Conservation (phyloP, 176 grass and related monocot species). For the Cymbopogon citratus region DNA sequence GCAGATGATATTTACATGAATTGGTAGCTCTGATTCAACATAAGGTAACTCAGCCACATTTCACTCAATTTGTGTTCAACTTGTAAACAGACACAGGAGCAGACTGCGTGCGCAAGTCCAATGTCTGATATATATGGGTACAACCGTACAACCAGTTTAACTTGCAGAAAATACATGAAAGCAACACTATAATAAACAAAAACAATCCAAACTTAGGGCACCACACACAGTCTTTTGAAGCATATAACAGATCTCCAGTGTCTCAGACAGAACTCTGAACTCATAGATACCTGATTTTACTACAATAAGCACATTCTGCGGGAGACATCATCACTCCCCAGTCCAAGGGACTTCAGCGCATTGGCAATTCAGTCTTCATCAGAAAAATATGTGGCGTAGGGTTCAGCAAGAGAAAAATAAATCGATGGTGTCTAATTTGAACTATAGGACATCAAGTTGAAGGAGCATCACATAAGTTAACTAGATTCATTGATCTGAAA, state of each 20-base stretch:
- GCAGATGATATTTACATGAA: background rate
- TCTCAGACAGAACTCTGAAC: background rate
- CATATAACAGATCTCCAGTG: constrained; percentile 6
- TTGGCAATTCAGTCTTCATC: constrained; percentile 74
- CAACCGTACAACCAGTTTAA: constrained; percentile 5
- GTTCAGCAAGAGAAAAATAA: background rate
- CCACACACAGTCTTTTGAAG: background rate
- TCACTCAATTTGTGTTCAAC: background rate
- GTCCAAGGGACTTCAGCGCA: constrained; percentile 77
- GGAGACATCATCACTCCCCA: constrained; percentile 40
- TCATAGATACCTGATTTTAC: background rate
- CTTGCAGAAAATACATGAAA: background rate
- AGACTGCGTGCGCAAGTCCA: background rate
- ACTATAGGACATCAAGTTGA: background rate
- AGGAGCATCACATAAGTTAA: background rate
- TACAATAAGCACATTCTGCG: constrained; percentile 41
- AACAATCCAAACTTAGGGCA: background rate
- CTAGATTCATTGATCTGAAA: background rate
- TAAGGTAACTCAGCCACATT: background rate
- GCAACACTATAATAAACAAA: constrained; percentile 1
- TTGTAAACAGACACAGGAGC: background rate
- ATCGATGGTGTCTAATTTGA: background rate
- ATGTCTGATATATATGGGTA: background rate
- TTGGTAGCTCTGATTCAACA: background rate
- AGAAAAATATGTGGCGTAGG: constrained; percentile 20